phyloP scores from a whole-genome alignment of 805 yeast genomes.

The Myxozyma melibiosi region DNA sequence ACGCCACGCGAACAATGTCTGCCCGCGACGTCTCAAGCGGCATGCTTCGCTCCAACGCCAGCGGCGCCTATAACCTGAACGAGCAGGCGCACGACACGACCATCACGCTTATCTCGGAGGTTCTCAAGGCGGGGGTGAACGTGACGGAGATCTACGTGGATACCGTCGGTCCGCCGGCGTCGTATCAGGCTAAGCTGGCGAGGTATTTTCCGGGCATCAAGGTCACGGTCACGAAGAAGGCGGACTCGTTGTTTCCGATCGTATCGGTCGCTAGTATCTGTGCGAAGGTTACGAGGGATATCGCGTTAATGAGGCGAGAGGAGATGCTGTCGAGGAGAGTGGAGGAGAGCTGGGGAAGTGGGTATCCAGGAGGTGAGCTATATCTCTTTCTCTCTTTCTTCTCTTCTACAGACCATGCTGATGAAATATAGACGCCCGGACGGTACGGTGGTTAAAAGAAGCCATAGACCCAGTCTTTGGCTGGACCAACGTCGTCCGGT shows the following conservation, averaged over 20 bases:
- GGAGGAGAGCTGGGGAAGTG: slow-evolving; percentile 68
- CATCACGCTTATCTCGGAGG: slow-evolving; percentile 69
- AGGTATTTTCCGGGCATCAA: slow-evolving; percentile 66
- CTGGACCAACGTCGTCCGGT: slow-evolving; percentile 77
- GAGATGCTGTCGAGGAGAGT: slow-evolving; percentile 21
- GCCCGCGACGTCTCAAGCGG: slow-evolving; percentile 86
- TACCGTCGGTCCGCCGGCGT: slow-evolving; percentile 93
- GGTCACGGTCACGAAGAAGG: slow-evolving; percentile 88
- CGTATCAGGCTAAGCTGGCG: slow-evolving; percentile 76
- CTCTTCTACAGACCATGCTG: not conserved
- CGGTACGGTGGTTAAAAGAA: slow-evolving; percentile 70
- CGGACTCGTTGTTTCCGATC: slow-evolving; percentile 87
- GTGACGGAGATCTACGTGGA: slow-evolving; percentile 81
- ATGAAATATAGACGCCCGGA: slow-evolving; percentile 65
- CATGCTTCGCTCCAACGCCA: slow-evolving; percentile 66
- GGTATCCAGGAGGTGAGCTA: slow-evolving; percentile 67
- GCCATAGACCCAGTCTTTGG: slow-evolving; percentile 77
- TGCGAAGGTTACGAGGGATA: slow-evolving; percentile 94
- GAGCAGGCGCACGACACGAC: slow-evolving; percentile 98
- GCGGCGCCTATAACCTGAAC: slow-evolving; percentile 73
- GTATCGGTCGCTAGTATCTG: slow-evolving; percentile 94
- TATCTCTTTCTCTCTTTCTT: not conserved
- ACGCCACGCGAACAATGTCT: slow-evolving; percentile 83
- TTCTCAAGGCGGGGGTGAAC: slow-evolving; percentile 62
- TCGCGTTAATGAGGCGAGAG: slow-evolving; percentile 47